Evolutionary conservation across 441 rosid genomes (phyloP), one percentile per base, ranked within the genome.

Genomic region (Pelargonium fulgidum): DNA sequence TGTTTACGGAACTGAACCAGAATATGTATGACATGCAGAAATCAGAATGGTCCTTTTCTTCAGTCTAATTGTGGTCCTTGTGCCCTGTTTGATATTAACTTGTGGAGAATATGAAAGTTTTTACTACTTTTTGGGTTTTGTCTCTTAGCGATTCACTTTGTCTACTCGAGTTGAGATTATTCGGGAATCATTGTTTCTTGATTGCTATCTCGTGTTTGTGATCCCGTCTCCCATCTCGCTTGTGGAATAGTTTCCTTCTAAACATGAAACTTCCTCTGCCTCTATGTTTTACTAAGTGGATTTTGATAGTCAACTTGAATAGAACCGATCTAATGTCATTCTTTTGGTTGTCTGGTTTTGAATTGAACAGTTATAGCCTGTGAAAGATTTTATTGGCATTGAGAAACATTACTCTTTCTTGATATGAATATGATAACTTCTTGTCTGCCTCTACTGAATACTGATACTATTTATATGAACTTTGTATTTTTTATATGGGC

Each of bases 141-240:
- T 3, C 52, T 1, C 8, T 52, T 12, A 7, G 3, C 41, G 9
- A 0, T 61, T 45, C 56, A 20, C 24, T 33, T 24, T 68, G 26
- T 65, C 20, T 56, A 65, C 66, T 16, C 17, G 20, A 16, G 47
- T 72, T 67, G 20, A 19, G 62, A 22, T 16, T 42, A 24, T 14
- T 47, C 17, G 20, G 48, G 50, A 10, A 33, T 61, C 39, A 16
- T 65, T 48, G 4, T 71, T 0, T 56, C 26, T 24, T 42, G 17
- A 22, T 24, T 59, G 36, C 36, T 29, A 29, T 29, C 36, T 29
- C 36, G 36, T 29, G 36, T 29, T 29, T 29, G 5, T 29, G 36
- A 29, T 29, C 36, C 36, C 0, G 36, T 29, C 36, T 29, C 54
- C 54, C 16, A n/a, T 65, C 59, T 65, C 19, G 58, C 8, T 9